Conservation (phyloP, 257 asterid species). For the Thymus mandschuricus region DNA sequence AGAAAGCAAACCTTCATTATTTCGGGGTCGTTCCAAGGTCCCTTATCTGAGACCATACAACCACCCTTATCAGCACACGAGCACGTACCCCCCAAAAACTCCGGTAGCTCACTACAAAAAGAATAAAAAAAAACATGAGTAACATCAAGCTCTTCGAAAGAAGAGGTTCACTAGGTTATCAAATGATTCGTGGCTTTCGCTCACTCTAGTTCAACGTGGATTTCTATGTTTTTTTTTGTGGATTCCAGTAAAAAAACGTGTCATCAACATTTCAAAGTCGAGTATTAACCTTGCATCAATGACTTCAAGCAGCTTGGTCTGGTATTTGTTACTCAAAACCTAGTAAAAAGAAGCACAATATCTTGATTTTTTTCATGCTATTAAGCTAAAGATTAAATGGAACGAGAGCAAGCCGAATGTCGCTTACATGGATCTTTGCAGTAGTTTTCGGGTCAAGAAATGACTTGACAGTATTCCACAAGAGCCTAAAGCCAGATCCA, state of each 20-base stretch:
- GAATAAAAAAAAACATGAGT: no score
- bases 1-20: conserved; percentile 70
- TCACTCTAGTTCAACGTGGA: background rate
- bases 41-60: conserved; percentile 89
- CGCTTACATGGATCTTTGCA: conserved; percentile 80
- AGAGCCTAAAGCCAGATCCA: conserved; percentile 94
- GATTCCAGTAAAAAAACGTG: background rate
- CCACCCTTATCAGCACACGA: conserved; percentile 89
- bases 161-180: no score
- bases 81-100: conserved; percentile 95
- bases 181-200: background rate
- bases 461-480: conserved; percentile 95
- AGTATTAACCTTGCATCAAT: conserved; percentile 75
- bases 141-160: no score
- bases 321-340: conserved; percentile 92
- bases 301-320: conserved; percentile 90
- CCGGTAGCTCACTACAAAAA: conserved; percentile 83
- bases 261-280: background rate
- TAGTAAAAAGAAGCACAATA: conserved; percentile 29
- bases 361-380: background rate
- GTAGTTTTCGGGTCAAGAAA: conserved; percentile 99
- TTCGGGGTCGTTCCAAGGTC: conserved; percentile 95
- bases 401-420: background rate
- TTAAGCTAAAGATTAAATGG: background rate
- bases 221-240: background rate